A percentile compares a stretch with the other conserved stretches of the same genome.
These are phyloP conservation scores for Boletellus ananiceps DNA, from an alignment of 768 basidiomycete species.

Conservation along the genomic window DNA sequence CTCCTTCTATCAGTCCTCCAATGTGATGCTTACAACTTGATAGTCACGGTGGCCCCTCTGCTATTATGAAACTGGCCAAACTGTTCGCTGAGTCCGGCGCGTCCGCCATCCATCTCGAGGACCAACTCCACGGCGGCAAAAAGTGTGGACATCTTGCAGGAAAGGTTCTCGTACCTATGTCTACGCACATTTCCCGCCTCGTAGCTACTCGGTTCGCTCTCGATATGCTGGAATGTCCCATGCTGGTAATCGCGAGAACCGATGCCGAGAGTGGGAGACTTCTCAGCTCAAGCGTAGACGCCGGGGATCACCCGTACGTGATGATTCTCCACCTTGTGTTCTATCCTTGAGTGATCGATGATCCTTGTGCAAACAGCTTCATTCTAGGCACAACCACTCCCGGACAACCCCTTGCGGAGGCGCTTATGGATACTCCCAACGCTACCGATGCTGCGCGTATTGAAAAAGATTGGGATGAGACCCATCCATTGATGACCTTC, in stretches of 20 bases:
- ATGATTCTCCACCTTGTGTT: conserved; percentile 21
- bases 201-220: conserved; percentile 85
- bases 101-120: conserved; percentile 87
- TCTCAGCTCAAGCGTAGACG: conserved; percentile 78
- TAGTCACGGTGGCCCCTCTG: conserved; percentile 89
- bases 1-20: conserved; percentile 1
- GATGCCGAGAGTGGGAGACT: conserved; percentile 87
- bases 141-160: conserved; percentile 92
- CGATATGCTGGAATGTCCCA: conserved; percentile 83
- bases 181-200: conserved; percentile 81
- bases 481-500: conserved; percentile 73
- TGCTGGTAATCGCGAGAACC: conserved; percentile 87
- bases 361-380: conserved; percentile 39
- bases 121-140: conserved; percentile 92
- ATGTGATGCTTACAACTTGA: conserved; percentile 6
- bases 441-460: conserved; percentile 68
- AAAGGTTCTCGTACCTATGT: conserved; percentile 89
- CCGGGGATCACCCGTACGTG: conserved; percentile 60
- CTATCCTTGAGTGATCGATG: conserved; percentile 3
- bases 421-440: conserved; percentile 58
- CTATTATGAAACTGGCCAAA: conserved; percentile 92
- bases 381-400: conserved; percentile 57
- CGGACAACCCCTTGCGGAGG: conserved; percentile 58
- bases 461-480: conserved; percentile 70
- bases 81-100: conserved; percentile 94